phyloP scores from a whole-genome alignment of 768 basidiomycete species.

The Tricholoma hemisulphureum region DNA sequence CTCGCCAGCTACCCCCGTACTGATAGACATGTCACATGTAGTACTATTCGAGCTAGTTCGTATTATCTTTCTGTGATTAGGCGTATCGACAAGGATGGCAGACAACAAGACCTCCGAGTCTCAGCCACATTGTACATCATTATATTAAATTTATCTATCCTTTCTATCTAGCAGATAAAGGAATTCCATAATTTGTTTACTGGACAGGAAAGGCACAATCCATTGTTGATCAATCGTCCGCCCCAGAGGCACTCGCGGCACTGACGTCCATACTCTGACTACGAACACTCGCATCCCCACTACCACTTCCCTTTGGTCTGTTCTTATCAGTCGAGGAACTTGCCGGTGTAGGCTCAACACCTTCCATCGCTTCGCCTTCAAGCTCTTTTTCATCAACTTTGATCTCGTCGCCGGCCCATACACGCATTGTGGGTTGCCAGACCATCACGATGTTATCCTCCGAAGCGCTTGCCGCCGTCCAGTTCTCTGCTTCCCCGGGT shows the following conservation, averaged over 20 bases:
- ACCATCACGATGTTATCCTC: constrained; percentile 98
- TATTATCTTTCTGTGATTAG: constrained; percentile 59
- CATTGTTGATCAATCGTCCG: constrained; percentile 41
- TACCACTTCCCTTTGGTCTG: constrained; percentile 37
- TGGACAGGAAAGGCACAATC: background rate
- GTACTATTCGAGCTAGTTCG: constrained; percentile 73
- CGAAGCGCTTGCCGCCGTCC: constrained; percentile 85
- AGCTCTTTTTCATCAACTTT: constrained; percentile 83
- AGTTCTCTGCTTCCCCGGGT: constrained; percentile 75
- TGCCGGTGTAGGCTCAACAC: constrained; percentile 47
- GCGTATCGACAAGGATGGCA: background rate
- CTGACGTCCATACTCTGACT: constrained; percentile 66
- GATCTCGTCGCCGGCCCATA: constrained; percentile 89
- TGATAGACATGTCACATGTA: constrained; percentile 24
- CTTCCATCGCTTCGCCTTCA: constrained; percentile 79
- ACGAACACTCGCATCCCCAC: constrained; percentile 42
- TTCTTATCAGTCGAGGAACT: constrained; percentile 27
- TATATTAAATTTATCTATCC: background rate
- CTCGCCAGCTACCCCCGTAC: background rate
- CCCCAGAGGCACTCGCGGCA: constrained; percentile 47
- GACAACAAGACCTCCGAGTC: too few species aligned
- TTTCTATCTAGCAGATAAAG: background rate
- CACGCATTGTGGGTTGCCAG: constrained; percentile 94
- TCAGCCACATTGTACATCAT: constrained; percentile 4
- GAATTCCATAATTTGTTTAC: background rate